These are phyloP conservation scores for Aureobasidium vineae DNA, from an alignment of 2,329 filamentous ascomycete genomes.

Conservation along the genomic window DNA sequence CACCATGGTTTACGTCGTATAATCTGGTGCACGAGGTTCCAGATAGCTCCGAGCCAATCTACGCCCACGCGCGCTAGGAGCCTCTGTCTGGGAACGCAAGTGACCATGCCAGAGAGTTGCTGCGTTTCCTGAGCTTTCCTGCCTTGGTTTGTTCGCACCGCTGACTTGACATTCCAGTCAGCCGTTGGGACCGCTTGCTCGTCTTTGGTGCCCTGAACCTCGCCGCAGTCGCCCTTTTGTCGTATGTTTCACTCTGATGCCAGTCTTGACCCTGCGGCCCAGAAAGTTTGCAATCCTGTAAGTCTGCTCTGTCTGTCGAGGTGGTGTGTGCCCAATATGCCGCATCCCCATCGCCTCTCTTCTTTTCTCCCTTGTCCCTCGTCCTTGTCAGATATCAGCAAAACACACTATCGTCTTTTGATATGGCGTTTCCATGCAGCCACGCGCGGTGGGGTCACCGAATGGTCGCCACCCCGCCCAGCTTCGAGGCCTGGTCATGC, in stretches of 20 bases:
- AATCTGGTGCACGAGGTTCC: conserved; percentile 21
- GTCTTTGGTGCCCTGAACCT: conserved; percentile 90
- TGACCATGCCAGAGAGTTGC: conserved; percentile 39
- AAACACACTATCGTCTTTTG: conserved; percentile 3
- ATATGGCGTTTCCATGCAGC: conserved; percentile 21
- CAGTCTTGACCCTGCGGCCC: conserved; percentile 73
- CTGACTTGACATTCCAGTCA: conserved; percentile 61
- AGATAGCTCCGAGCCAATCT: conserved; percentile 20
- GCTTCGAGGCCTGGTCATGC: conserved; percentile 29
- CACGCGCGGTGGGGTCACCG: conserved; percentile 23
- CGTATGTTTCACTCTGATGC: conserved; percentile 87
- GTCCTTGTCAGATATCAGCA: background rate
- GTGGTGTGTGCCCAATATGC: conserved; percentile 19
- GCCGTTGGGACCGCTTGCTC: conserved; percentile 92
- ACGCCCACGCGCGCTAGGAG: conserved; percentile 10
- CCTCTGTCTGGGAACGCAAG: background rate
- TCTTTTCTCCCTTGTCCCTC: background rate
- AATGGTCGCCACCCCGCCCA: conserved; percentile 18
- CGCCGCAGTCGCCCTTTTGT: conserved; percentile 84
- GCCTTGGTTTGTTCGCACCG: conserved; percentile 12
- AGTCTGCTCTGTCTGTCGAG: conserved; percentile 52
- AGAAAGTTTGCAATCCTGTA: conserved; percentile 97
- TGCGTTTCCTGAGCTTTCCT: conserved; percentile 38
- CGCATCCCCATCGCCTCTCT: conserved; percentile 14
- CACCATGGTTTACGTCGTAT: conserved; percentile 14